Evolutionary conservation across 805 yeast genomes (phyloP), one percentile per base, ranked within the genome.

Genomic region (Priceomyces medius): DNA sequence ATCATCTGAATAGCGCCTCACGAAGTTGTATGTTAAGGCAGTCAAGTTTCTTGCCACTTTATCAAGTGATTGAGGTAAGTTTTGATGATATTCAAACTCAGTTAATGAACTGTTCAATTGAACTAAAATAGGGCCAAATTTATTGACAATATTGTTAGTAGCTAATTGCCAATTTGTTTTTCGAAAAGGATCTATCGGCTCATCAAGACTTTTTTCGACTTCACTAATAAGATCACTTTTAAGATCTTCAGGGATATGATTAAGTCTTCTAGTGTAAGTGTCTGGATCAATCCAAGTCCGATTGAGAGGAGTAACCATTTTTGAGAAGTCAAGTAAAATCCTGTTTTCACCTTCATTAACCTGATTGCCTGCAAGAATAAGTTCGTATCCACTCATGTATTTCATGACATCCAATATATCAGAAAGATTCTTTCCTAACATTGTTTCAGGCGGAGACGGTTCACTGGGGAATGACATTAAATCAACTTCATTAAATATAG

Each of bases 231-330:
- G 37, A 19, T 31, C 37, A 10, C 37, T 18, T n/a, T 35, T 41
- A 13, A 41, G 19, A 18, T 23, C 32, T 7, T 19, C 33, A 17
- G 40, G 27, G 14, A 39, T 18, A 19, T 27, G 32, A 26, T 33
- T 39, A 13, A 34, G n/a, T 28, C 42, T 33, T 33, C 42, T 39
- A 14, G 18, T 47, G 46, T 76, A 77, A 0, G 83, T 64, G 54
- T 79, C 79, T 3, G 80, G 70, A 39, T 60, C 49, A 20, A 81
- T 52, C 47, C 59, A 71, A 0, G 83, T 75, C 49, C 62, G 65
- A 55, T 79, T 79, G 16, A 80, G 48, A 2, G 79, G 77, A 3
- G 85, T 78, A 5, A 74, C 72, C 50, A 77, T 53, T 14, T 77
- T 69, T 33, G 80, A 66, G 50, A 62, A 80, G 56, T 81, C 85